phyloP scores from a whole-genome alignment of 1,139 yeast genomes.

The Pichia inconspicua region DNA sequence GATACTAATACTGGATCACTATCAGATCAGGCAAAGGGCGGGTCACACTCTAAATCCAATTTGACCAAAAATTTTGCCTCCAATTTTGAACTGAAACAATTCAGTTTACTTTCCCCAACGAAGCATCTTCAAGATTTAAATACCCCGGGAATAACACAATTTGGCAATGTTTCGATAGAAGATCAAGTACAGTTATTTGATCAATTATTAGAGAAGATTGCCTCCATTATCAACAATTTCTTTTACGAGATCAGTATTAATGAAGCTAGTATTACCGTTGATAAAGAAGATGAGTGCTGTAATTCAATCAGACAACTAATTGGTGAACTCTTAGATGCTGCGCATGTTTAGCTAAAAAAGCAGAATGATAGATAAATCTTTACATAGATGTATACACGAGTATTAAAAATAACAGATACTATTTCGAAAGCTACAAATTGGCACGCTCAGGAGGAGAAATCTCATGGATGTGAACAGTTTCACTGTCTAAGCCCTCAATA shows the following conservation, averaged over 20 bases:
- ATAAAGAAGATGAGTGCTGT: conserved; percentile 14
- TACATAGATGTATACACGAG: not conserved
- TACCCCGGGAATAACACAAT: not conserved
- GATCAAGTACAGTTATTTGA: conserved; percentile 15
- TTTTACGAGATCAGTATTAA: conserved; percentile 6
- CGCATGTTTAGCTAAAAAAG: not conserved
- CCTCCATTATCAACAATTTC: conserved; percentile 11
- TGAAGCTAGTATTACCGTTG: not conserved
- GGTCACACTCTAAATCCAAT: conserved; percentile 4
- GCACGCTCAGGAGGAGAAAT: conserved; percentile 41
- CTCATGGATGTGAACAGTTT: conserved; percentile 62
- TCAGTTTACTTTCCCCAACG: conserved; percentile 5
- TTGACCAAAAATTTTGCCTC: conserved; percentile 5
- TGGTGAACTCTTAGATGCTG: not conserved
- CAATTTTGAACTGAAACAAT: conserved; percentile 5
- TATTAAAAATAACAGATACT: too few relatives aligned
- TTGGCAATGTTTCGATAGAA: not conserved
- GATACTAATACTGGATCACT: not conserved
- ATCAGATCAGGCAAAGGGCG: not conserved
- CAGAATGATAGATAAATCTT: not conserved
- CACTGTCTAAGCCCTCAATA: conserved; percentile 56
- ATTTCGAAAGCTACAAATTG: conserved; percentile 3
- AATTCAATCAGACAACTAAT: conserved; percentile 8
- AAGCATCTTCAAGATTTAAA: conserved; percentile 3
- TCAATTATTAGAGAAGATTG: conserved; percentile 11